Evolutionary conservation across 805 yeast genomes (phyloP).

Genomic region (Wickerhamomyces queroliae): DNA sequence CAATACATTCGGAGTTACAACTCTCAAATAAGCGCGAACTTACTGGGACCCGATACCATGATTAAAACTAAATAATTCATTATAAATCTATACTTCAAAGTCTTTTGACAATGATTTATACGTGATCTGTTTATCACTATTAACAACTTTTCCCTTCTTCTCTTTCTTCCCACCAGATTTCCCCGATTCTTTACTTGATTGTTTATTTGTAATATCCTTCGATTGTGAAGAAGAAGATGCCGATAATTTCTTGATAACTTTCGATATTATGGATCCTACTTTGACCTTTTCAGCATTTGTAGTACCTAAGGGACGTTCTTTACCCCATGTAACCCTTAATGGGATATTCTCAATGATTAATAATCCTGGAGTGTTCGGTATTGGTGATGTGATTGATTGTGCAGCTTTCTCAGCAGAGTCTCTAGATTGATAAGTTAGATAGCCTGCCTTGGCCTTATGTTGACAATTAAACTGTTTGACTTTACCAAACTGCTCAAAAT

Average conservation of each 20-base stretch:
- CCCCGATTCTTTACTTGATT: not conserved
- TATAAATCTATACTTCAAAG: not conserved
- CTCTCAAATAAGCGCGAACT: slow-evolving; percentile 12
- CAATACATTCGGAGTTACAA: slow-evolving; percentile 2
- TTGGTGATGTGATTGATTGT: slow-evolving; percentile 18
- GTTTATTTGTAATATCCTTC: not conserved
- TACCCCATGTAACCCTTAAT: slow-evolving; percentile 52
- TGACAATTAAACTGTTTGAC: slow-evolving; percentile 44
- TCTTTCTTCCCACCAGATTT: slow-evolving; percentile 1
- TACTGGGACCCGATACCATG: slow-evolving; percentile 19
- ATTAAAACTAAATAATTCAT: slow-evolving; percentile 8
- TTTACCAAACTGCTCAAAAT: slow-evolving; percentile 40
- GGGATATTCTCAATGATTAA: slow-evolving; percentile 35
- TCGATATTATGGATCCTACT: slow-evolving; percentile 42
- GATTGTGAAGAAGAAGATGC: not conserved
- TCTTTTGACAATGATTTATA: not conserved
- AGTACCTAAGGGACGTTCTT: slow-evolving; percentile 34
- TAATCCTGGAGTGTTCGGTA: slow-evolving; percentile 24
- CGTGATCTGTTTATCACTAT: not conserved
- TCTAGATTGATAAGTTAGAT: slow-evolving; percentile 45
- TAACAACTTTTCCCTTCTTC: not conserved
- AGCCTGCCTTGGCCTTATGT: slow-evolving; percentile 62
- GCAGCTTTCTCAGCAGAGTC: slow-evolving; percentile 42
- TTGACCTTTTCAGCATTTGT: slow-evolving; percentile 40
- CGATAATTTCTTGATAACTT: slow-evolving; percentile 43